Base-by-base conservation (phyloP, 2,329 filamentous ascomycete species). In the Fusarium beomiforme region DNA sequence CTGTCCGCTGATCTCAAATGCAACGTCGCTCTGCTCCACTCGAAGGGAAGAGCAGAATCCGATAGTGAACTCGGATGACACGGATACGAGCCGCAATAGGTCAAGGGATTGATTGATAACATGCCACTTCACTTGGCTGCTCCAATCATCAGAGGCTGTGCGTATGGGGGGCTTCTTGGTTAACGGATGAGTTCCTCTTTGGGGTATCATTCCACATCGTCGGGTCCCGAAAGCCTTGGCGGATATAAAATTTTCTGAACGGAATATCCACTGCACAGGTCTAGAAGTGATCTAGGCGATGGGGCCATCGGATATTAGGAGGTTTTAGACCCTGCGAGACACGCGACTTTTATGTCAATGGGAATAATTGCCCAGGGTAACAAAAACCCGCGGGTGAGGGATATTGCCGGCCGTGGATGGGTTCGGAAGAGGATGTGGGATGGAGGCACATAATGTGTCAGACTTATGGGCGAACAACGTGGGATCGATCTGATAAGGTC, bases 51-150 rank as follows among this genome's bases (percentile, higher is more conserved):
- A 23, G 23, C n/a, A 37, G 46, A 57, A 17, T 49, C n/a, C 29
- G 36, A 33, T 41, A 29, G 42, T 44, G 2, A 21, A n/a, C 3
- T n/a, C 53, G 66, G 66, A 69, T 69, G 60, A 66, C 60, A 54
- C 61, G 67, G 61, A 56, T 41, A 41, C 36, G 46, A 50, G 47
- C 61, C 67, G 50, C 46, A 33, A 53, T 43, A 29, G 43, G 60
- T 24, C 24, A 56, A 37, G 49, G 17, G 50, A 64, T 44, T 69
- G 68, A 71, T 64, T 71, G 68, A 71, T 71, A 69, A 57, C 67
- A 56, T 23, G 16, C 42, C 67, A 64, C 37, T 54, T 16, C 16
- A 29, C 21, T 39, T 51, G 33, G 23, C 23, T 14, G 24, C 29
- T 23, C 54, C 31, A 29, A 51, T 23, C 11, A 21, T n/a, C 4